Conservation (phyloP, 495 filamentous ascomycete species). For the Lasiosphaeris hirsuta region DNA sequence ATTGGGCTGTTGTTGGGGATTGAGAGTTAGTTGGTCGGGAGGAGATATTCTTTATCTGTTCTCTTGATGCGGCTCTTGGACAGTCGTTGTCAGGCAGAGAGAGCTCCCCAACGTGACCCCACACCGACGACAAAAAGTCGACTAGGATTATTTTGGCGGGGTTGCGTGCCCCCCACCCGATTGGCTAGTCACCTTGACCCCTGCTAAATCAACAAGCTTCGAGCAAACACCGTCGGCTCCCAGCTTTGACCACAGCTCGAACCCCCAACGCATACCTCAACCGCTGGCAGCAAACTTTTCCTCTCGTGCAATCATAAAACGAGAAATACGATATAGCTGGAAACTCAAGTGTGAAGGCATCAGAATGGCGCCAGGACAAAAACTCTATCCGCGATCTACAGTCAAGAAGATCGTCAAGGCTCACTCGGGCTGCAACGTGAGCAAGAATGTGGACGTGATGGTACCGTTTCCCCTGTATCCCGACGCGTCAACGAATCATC, state of each 20-base stretch:
- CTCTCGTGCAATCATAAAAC: background rate
- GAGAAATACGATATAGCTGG: no score
- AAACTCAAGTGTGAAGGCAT: no score
- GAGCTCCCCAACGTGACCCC: slow-evolving; percentile 2
- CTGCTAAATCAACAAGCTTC: slow-evolving; percentile 10
- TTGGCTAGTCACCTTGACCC: slow-evolving; percentile 12
- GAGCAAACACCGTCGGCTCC: background rate
- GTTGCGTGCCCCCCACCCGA: slow-evolving; percentile 13
- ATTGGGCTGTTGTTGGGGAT: background rate
- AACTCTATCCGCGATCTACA: slow-evolving; percentile 79
- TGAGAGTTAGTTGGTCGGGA: background rate
- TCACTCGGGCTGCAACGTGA: slow-evolving; percentile 72
- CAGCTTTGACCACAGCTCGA: background rate
- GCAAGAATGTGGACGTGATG: slow-evolving; percentile 84
- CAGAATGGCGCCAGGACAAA: slow-evolving; percentile 56
- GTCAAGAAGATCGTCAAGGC: slow-evolving; percentile 88
- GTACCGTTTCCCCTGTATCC: slow-evolving; percentile 41
- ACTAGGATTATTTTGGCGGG: slow-evolving; percentile 17
- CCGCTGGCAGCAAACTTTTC: no score
- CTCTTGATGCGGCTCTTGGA: background rate
- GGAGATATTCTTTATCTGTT: background rate
- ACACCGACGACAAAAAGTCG: background rate
- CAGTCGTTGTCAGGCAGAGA: slow-evolving; percentile 9
- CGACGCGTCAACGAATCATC: slow-evolving; percentile 7
- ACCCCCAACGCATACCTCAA: no score